Evolutionary conservation across 139 green algal genomes (phyloP).

Genomic region (Chlorella sp.): DNA sequence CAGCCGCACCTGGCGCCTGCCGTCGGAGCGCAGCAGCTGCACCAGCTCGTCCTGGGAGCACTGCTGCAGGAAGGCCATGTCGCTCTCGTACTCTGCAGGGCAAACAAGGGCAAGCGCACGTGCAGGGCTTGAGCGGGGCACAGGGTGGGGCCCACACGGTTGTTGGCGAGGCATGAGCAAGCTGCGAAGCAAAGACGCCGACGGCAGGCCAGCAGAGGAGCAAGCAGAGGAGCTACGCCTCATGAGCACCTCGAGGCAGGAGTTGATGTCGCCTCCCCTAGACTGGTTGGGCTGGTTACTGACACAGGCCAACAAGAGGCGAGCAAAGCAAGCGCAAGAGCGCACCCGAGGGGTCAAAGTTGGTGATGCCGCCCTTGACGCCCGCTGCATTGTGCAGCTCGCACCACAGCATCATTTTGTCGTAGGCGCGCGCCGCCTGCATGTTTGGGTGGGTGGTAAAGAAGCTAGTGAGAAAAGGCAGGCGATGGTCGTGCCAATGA

Average conservation of each 20-base stretch:
- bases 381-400: conserved; percentile 79
- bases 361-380: conserved; percentile 87
- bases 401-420: conserved; percentile 96
- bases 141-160: neutral
- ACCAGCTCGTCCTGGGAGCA: conserved; percentile 88
- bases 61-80: conserved; percentile 72
- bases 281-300: too few species aligned
- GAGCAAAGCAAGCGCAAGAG: too few species aligned
- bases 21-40: conserved; percentile 74
- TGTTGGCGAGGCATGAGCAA: neutral
- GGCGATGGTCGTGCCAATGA: too few species aligned
- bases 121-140: neutral
- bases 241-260: neutral
- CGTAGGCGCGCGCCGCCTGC: conserved; percentile 87
- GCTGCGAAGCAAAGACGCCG: neutral
- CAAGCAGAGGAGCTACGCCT: neutral
- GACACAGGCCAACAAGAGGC: too few species aligned
- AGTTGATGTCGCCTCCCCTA: too few species aligned
- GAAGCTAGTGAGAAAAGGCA: too few species aligned
- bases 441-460: too few species aligned
- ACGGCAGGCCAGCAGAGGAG: neutral
- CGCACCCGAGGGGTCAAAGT: conserved; percentile 74
- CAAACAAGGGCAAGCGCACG: too few species aligned
- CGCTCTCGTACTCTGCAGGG: conserved; percentile 78
- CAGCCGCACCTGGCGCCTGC: conserved; percentile 64